Conservation (phyloP, 176 grass and related monocot species). For the Carex cristatella region DNA sequence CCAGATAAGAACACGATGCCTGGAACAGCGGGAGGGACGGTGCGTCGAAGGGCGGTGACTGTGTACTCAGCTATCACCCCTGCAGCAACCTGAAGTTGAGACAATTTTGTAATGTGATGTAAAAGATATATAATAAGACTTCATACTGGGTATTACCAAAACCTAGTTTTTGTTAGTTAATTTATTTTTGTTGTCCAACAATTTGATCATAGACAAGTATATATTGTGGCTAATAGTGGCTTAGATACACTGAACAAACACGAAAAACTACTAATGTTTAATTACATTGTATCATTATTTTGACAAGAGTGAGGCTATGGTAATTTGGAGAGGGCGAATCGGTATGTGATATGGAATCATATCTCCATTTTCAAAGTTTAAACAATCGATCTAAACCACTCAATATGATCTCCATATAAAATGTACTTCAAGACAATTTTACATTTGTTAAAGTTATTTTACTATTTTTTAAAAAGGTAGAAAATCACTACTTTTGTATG, state of each 20-base stretch:
- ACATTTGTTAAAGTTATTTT: no score
- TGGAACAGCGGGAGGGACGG: slow-evolving; percentile 72
- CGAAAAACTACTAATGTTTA: not conserved
- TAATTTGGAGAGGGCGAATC: no score
- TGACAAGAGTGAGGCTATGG: not conserved
- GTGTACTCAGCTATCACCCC: slow-evolving; percentile 79
- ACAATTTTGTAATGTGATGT: not conserved
- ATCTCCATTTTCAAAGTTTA: no score
- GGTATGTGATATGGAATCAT: no score
- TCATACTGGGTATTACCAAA: not conserved
- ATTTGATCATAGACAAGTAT: not conserved
- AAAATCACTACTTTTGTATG: no score
- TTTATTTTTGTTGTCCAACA: not conserved
- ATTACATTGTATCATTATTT: not conserved
- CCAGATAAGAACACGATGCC: slow-evolving; percentile 91
- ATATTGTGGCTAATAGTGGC: not conserved
- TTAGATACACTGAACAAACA: not conserved
- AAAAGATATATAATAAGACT: not conserved
- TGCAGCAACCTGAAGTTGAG: slow-evolving; percentile 33
- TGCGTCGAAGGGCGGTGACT: slow-evolving; percentile 72
- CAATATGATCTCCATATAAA: no score
- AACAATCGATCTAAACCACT: no score
- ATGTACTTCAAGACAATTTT: no score
- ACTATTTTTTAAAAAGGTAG: no score
- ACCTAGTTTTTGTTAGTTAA: not conserved